Evolutionary conservation across 116 monocot genomes (phyloP).

Genomic region (Iris pallida): DNA sequence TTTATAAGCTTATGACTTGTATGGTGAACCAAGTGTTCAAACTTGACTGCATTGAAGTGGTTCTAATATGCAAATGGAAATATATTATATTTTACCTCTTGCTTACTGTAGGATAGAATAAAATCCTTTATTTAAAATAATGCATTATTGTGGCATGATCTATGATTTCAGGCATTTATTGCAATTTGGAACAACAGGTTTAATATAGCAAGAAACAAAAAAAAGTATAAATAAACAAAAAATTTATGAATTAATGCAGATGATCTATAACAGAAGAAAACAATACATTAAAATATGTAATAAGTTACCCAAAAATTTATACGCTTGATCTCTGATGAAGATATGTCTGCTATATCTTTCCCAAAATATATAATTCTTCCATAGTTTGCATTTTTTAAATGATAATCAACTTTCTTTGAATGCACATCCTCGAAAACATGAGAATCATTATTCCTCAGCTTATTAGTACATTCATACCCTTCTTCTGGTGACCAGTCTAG

Average conservation of each 20-base stretch:
- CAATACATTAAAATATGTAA: too few relatives aligned
- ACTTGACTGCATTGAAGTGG: too few relatives aligned
- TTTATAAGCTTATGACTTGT: too few relatives aligned
- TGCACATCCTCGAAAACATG: constrained; percentile 21
- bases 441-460: constrained; percentile 52
- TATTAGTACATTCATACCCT: constrained; percentile 57
- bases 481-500: constrained; percentile 95
- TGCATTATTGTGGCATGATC: too few relatives aligned
- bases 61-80: too few relatives aligned
- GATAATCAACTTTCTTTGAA: constrained; percentile 17
- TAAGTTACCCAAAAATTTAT: constrained; percentile 69
- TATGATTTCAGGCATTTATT: too few relatives aligned
- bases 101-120: too few relatives aligned
- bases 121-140: too few relatives aligned
- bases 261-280: too few relatives aligned
- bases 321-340: constrained; percentile 58
- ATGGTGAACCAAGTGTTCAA: too few relatives aligned
- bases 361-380: constrained; percentile 93
- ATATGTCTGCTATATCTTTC: constrained; percentile 59
- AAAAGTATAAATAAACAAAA: not conserved
- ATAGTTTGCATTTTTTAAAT: constrained; percentile 39
- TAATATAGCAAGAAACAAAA: not conserved
- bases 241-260: too few relatives aligned
- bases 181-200: not conserved
- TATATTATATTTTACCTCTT: too few relatives aligned